Base-by-base conservation (phyloP, 1,284 basidiomycete species). In the Ceraceosorus guamensis region DNA sequence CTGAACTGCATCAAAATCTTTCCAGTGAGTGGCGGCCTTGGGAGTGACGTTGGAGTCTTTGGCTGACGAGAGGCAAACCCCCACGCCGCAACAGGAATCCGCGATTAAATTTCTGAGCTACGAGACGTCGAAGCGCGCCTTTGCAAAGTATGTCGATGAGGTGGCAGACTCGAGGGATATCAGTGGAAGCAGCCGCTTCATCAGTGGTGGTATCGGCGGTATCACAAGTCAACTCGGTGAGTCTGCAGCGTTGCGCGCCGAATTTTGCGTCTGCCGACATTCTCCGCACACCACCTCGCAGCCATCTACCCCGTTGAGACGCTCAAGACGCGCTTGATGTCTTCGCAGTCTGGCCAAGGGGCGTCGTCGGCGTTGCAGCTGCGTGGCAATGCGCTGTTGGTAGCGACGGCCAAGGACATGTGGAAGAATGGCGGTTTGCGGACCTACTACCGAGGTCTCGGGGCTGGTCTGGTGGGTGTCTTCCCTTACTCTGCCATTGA, bases 61-160 rank as follows among this genome's bases (percentile, higher is more conserved):
- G 11, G 39, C 11, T 43, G 39, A n/a, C 11, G 39, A 11, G 11
- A n/a, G 11, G 39, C 39, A 43, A 43, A 43, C 39, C 11, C n/a
- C 39, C n/a, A 16, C 24, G 13, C n/a, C 18, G 92, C n/a, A n/a
- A n/a, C n/a, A n/a, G n/a, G n/a, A 97, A 80, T 91, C 88, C 46
- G 95, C 95, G 16, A 97, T 98, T 83, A 99, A 97, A 78, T 99
- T 99, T 79, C 85, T 95, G 67, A 79, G 88, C 6, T 98, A 97
- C 77, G 95, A 98, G 78, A 88, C 89, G 61, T 85, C 88, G 83
- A 98, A 98, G 86, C 86, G 87, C 8, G 83, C 90, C 59, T 92
- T 98, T 76, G 95, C 93, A 5, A 83, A 85, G 72, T 88, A 97
- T 77, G 87, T 86, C 81, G 93, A 97, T 77, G 79, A 85, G 53